Evolutionary conservation across 148 eudicot species (phyloP), one percentile per base, ranked within the genome.

Genomic region (Camellia granthamiana): DNA sequence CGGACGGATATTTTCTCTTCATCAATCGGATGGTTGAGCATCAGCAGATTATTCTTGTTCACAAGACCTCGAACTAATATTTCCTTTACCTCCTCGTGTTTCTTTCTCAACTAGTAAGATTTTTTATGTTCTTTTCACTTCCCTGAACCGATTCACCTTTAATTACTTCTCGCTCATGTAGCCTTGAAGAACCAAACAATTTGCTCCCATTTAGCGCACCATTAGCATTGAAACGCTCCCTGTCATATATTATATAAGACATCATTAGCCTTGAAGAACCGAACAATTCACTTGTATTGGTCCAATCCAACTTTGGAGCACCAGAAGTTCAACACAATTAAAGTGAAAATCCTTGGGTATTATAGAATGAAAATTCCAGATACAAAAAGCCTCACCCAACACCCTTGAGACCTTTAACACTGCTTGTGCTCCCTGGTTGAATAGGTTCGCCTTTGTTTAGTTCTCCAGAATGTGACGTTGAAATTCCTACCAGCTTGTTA

Each of bases 71-170:
- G 88, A 82, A 92, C 98, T 78, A 93, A 73, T 83, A 93, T 21
- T 78, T 96, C 99, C 84, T 96, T 93, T n/a, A 98, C 97, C 86
- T 93, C 99, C 61, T 92, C 98, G 10, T 91, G 95, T 86, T 91
- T 93, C 93, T 90, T 93, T 80, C 85, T 90, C 85, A 96, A 85
- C 38, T 63, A 76, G 78, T 80, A 71, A 74, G 65, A 79, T 84
- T 79, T 58, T 82, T 79, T n/a, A 63, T 43, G 79, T 77, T 89
- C 75, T 80, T 90, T 81, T 77, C 81, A 60, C 75, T 85, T 82
- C 74, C 38, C 38, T 30, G 76, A 80, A 70, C 74, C 61, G 81
- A 47, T 75, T 80, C 82, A 73, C 65, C 76, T 44, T 80, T 85
- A 49, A 42, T 56, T 61, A 74, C 82, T 69, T 82, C 85, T 81